These are phyloP conservation scores for Calonectria crousiana DNA, from an alignment of 2,329 filamentous ascomycete genomes.

Conservation along the genomic window DNA sequence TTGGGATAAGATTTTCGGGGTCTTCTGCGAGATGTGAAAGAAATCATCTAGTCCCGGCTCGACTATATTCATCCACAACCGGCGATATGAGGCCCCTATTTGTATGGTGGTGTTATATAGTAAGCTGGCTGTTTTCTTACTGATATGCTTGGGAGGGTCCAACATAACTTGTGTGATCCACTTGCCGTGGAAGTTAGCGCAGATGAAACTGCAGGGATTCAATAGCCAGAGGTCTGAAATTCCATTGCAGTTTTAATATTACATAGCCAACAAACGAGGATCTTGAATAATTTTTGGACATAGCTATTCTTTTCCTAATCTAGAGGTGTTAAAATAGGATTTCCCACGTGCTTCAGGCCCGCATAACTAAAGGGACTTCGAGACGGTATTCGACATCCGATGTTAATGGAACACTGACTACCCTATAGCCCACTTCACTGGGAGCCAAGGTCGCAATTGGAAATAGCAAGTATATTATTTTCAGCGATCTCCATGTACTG, in stretches of 20 bases:
- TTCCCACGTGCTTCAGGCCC: neutral
- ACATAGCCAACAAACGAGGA: no score
- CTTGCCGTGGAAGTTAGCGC: no score
- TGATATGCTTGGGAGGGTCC: constrained; percentile 30
- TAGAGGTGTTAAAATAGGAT: neutral
- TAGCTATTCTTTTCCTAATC: no score
- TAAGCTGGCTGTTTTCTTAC: constrained; percentile 18
- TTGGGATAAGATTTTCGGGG: constrained; percentile 74
- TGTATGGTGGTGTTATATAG: neutral
- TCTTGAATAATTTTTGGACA: no score
- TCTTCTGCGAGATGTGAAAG: constrained; percentile 70
- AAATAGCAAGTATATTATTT: neutral
- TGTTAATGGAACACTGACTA: neutral
- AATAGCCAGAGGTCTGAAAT: no score
- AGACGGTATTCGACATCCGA: neutral
- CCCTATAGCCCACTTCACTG: neutral
- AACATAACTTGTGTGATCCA: constrained; percentile 34
- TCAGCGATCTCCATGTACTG: neutral
- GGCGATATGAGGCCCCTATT: constrained; percentile 58
- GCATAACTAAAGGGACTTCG: no score
- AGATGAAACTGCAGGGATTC: no score
- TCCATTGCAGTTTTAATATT: no score
- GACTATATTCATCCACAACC: constrained; percentile 68
- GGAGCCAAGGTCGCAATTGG: no score
- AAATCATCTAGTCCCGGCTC: constrained; percentile 76